Conservation (phyloP, 2,329 filamentous ascomycete species). For the Fusarium nodosum region DNA sequence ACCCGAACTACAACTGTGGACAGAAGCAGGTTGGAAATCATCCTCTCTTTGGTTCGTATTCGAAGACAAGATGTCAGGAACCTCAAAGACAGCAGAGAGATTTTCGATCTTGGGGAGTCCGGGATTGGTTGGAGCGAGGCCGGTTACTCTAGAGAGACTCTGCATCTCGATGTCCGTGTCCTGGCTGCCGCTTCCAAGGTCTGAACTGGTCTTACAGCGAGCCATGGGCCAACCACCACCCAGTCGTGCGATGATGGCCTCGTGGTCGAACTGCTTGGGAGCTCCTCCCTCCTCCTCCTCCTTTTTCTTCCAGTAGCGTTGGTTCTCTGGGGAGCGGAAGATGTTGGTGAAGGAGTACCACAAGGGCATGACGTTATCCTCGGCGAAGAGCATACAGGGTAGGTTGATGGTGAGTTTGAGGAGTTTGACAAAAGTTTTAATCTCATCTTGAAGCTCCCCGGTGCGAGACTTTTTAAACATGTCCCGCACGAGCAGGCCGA, state of each 20-base stretch:
- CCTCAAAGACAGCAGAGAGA: conserved; percentile 7
- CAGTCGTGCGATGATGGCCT: conserved; percentile 17
- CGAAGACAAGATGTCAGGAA: conserved; percentile 5
- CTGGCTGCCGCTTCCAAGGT: not conserved
- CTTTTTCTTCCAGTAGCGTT: not conserved
- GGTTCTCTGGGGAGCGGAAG: conserved; percentile 33
- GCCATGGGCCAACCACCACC: conserved; percentile 1
- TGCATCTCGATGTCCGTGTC: not conserved
- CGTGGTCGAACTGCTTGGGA: not conserved
- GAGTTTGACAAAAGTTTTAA: not conserved
- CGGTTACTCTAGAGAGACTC: not conserved
- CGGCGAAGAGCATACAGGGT: conserved; percentile 19
- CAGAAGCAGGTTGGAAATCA: not conserved
- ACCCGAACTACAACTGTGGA: not conserved
- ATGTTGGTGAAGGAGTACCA: conserved; percentile 29
- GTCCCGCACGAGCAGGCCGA: conserved; percentile 28
- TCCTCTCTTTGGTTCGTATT: not conserved
- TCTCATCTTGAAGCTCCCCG: conserved; percentile 30
- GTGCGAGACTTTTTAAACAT: conserved; percentile 25
- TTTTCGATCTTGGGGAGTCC: not conserved
- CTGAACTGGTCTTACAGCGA: not conserved
- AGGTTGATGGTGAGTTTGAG: not conserved
- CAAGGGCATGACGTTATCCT: conserved; percentile 3
- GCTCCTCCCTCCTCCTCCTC: not conserved
- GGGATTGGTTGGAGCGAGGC: not conserved